Evolutionary conservation across 352 stramenopile species (phyloP).

Genomic region (Phytophthora pinifolia): DNA sequence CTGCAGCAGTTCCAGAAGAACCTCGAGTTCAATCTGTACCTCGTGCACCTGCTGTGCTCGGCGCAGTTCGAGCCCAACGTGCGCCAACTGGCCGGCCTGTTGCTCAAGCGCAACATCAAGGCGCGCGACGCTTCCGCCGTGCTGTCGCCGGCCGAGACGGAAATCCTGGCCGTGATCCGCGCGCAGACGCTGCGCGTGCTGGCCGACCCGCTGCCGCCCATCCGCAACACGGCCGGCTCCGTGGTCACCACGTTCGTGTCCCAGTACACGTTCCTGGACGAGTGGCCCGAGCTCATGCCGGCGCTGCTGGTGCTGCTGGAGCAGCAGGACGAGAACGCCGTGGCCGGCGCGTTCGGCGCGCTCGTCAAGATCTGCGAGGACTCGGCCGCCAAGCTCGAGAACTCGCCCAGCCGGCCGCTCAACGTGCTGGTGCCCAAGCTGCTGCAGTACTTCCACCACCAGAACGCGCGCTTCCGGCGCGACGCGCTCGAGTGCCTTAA

Average conservation of each 20-base stretch:
- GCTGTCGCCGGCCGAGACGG: slow-evolving; percentile 55
- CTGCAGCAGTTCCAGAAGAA: slow-evolving; percentile 89
- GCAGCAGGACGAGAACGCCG: slow-evolving; percentile 59
- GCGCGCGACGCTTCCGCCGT: slow-evolving; percentile 54
- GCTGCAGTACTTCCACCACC: slow-evolving; percentile 89
- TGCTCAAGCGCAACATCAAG: slow-evolving; percentile 90
- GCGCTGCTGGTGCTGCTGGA: slow-evolving; percentile 62
- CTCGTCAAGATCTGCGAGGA: slow-evolving; percentile 91
- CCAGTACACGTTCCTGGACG: slow-evolving; percentile 86
- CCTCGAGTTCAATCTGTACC: slow-evolving; percentile 89
- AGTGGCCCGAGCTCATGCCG: slow-evolving; percentile 89
- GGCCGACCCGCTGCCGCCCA: slow-evolving; percentile 57
- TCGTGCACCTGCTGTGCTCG: slow-evolving; percentile 81
- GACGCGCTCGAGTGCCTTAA: slow-evolving; percentile 90
- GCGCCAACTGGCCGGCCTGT: slow-evolving; percentile 72
- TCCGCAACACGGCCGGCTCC: slow-evolving; percentile 76
- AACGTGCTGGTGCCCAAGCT: slow-evolving; percentile 89
- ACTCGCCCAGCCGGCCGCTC: slow-evolving; percentile 84
- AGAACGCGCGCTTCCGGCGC: slow-evolving; percentile 69
- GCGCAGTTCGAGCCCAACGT: slow-evolving; percentile 58
- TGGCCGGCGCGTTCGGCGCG: slow-evolving; percentile 83
- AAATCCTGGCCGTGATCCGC: slow-evolving; percentile 83
- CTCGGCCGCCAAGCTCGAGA: slow-evolving; percentile 87
- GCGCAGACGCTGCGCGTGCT: slow-evolving; percentile 73
- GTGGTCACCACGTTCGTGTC: slow-evolving; percentile 87